These are phyloP conservation scores for Penicillium sp. DNA, from an alignment of 2,329 filamentous ascomycete genomes.

Conservation along the genomic window DNA sequence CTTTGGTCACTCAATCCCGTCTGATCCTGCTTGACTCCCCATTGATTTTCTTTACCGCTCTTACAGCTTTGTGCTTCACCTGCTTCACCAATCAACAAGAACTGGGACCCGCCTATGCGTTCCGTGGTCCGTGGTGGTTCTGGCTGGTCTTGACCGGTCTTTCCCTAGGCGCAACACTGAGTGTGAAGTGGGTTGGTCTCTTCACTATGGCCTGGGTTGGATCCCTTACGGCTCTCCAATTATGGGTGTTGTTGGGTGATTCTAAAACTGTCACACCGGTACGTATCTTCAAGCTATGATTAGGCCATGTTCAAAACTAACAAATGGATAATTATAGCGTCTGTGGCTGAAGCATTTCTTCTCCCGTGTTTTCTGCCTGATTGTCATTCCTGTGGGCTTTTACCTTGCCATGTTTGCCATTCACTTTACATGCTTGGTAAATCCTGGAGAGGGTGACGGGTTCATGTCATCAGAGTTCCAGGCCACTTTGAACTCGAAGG, in stretches of 20 bases:
- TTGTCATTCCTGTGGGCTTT: conserved; percentile 82
- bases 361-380: conserved; percentile 84
- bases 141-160: conserved; percentile 88
- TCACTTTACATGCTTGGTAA: conserved; percentile 88
- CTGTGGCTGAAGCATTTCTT: conserved; percentile 93
- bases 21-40: conserved; percentile 95
- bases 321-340: conserved; percentile 48
- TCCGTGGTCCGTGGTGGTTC: conserved; percentile 93
- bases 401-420: conserved; percentile 98
- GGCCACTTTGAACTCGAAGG: conserved; percentile 92
- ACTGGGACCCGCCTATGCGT: conserved; percentile 82
- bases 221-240: conserved; percentile 80
- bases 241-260: conserved; percentile 94
- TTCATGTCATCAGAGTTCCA: conserved; percentile 99
- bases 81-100: conserved; percentile 98
- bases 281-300: conserved; percentile 31
- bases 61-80: conserved; percentile 84
- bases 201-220: conserved; percentile 99
- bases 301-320: conserved; percentile 23
- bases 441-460: conserved; percentile 94
- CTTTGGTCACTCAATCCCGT: conserved; percentile 88
- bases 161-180: conserved; percentile 82
- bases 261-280: conserved; percentile 77
- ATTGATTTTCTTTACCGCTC: conserved; percentile 85
- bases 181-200: conserved; percentile 98